These are phyloP conservation scores for Kwoniella dejecticola DNA, from an alignment of 768 basidiomycete genomes.

Conservation along the genomic window DNA sequence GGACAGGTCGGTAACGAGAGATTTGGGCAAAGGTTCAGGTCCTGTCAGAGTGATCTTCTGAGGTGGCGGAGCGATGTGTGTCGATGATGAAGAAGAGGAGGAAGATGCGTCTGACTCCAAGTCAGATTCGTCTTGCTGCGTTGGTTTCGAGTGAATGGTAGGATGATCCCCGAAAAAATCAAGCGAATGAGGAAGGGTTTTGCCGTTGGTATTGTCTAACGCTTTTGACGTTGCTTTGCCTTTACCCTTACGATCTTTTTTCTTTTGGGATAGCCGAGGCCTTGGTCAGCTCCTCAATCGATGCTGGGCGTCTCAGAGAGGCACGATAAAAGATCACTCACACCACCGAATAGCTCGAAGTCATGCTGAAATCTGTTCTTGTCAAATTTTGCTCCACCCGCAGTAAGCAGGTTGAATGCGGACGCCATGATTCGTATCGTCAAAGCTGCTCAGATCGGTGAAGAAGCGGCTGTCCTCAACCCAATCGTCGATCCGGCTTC, in stretches of 20 bases:
- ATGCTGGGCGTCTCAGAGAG: too few relatives aligned
- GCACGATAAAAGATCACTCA: slow-evolving; percentile 17
- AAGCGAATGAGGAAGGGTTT: slow-evolving; percentile 65
- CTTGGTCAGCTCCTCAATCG: too few relatives aligned
- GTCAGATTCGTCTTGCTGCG: slow-evolving; percentile 35
- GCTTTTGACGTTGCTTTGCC: slow-evolving; percentile 11
- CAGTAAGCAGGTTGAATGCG: slow-evolving; percentile 83
- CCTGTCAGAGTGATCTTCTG: slow-evolving; percentile 54
- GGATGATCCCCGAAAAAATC: slow-evolving; percentile 86
- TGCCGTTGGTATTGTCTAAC: neutral
- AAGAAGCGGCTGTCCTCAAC: too few relatives aligned
- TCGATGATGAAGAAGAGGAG: slow-evolving; percentile 32
- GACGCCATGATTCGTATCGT: slow-evolving; percentile 29
- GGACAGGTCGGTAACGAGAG: slow-evolving; percentile 42
- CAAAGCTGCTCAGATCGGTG: too few relatives aligned
- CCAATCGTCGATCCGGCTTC: too few relatives aligned
- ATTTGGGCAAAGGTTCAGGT: slow-evolving; percentile 45
- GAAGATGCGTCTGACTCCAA: slow-evolving; percentile 22
- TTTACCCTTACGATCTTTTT: slow-evolving; percentile 40
- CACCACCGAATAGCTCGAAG: slow-evolving; percentile 63
- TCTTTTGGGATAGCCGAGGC: slow-evolving; percentile 19
- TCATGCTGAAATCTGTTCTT: slow-evolving; percentile 66
- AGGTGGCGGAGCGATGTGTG: slow-evolving; percentile 36
- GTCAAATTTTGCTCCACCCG: slow-evolving; percentile 80
- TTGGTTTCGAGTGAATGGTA: slow-evolving; percentile 55